Base-by-base conservation (phyloP, 805 yeast species). In the Pachysolen tannophilus region DNA sequence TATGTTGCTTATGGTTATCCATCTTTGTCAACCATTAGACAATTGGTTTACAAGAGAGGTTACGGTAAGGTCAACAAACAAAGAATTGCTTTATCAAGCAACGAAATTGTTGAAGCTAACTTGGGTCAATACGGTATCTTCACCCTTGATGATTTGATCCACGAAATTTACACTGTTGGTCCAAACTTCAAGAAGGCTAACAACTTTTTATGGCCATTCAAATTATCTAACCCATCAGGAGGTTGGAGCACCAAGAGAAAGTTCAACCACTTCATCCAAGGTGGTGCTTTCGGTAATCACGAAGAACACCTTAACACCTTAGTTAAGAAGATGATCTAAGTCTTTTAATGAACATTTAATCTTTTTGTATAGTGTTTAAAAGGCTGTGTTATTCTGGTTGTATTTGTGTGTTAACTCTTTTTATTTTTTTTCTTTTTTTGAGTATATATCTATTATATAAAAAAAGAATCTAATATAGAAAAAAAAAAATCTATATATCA, bases 261-360 rank as follows among this genome's bases (percentile, higher is more conserved):
- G 78, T 86, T 86, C 94, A 78, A 78, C 75, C 95, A 86, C 75
- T 86, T 82, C 65, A 82, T 86, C 78, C 94, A 84, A 75, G 95
- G 95, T 77, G 95, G 95, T 82, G 81, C 92, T 75, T 78, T 86
- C 69, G 95, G 95, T 82, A 86, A 86, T 94, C 83, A 95, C 74
- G 95, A 86, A 75, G 80, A 84, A 61, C 82, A 75, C 84, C 86
- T 86, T 72, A 86, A 86, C 82, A 80, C 82, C 66, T 82, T 86
- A 70, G 84, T 85, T 64, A 83, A 85, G 76, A 82, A 84, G 67
- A 83, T 82, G 92, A 82, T 81, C 86, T 83, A 82, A 72, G 62
- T 58, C 46, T 42, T 5, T 15, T 35, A 27, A 26, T 14, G 26
- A 23, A 11, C 13, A 53, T 21, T 51, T 45, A 17, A 37, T 39